These are phyloP conservation scores for Colletotrichum cereale DNA, from an alignment of 2,329 filamentous ascomycete genomes.

Conservation along the genomic window DNA sequence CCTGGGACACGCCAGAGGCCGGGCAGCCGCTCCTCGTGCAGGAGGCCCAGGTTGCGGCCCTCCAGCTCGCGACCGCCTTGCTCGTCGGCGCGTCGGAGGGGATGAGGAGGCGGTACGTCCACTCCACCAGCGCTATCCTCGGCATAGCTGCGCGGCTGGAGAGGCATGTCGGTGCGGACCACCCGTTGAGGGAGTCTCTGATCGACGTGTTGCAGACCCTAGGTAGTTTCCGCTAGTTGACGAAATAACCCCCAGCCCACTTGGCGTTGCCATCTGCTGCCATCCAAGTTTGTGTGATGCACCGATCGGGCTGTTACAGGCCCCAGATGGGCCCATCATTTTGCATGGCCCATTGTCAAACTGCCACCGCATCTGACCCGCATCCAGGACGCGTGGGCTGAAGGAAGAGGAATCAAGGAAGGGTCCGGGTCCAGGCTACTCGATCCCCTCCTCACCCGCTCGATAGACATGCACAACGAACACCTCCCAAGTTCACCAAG, in stretches of 20 bases:
- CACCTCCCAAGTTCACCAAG: background rate
- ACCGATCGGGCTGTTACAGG: background rate
- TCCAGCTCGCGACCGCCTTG: conserved; percentile 69
- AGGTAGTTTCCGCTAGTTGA: conserved; percentile 40
- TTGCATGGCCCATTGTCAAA: background rate
- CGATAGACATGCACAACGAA: background rate
- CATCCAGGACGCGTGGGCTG: background rate
- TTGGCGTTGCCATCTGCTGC: background rate
- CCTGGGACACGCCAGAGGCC: conserved; percentile 56
- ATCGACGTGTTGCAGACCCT: conserved; percentile 58
- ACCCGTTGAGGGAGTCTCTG: conserved; percentile 56
- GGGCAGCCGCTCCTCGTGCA: conserved; percentile 46
- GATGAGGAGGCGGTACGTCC: conserved; percentile 62
- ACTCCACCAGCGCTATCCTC: conserved; percentile 63
- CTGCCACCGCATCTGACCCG: background rate
- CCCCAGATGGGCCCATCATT: too few relatives aligned
- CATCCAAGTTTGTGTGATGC: background rate
- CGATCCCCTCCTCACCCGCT: background rate
- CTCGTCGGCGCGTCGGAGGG: conserved; percentile 60
- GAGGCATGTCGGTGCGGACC: conserved; percentile 46
- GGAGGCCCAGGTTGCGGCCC: conserved; percentile 66
- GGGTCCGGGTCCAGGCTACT: background rate
- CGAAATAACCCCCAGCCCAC: background rate
- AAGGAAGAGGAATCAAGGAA: background rate
- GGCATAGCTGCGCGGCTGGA: conserved; percentile 61